Conservation (phyloP, 2,329 filamentous ascomycete genomes). For the Aspergillus pseudonomiae region DNA sequence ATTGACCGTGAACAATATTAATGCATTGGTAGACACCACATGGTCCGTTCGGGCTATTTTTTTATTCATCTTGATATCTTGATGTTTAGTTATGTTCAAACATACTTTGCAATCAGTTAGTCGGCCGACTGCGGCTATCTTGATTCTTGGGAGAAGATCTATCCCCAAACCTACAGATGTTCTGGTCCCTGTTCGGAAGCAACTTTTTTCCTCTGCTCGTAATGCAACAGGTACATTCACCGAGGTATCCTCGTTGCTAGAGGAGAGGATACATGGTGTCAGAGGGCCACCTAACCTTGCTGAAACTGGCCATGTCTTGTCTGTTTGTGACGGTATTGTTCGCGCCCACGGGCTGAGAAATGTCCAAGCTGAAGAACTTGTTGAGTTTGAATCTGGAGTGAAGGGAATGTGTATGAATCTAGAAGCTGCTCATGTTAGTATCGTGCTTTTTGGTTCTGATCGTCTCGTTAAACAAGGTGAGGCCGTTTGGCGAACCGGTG, state of each 20-base stretch:
- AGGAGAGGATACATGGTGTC: slow-evolving; percentile 98
- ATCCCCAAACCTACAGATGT: too few relatives aligned
- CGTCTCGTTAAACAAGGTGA: slow-evolving; percentile 99
- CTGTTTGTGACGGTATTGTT: slow-evolving; percentile 99
- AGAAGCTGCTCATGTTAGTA: slow-evolving; percentile 99
- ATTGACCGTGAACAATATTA: background rate
- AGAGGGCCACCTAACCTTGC: slow-evolving; percentile 94
- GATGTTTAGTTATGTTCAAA: too few relatives aligned
- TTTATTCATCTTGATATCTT: too few relatives aligned
- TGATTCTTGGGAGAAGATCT: too few relatives aligned
- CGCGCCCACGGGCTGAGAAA: slow-evolving; percentile 99
- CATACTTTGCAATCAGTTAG: too few relatives aligned
- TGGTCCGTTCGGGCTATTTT: too few relatives aligned
- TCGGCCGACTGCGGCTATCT: too few relatives aligned
- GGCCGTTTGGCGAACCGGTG: slow-evolving; percentile 98
- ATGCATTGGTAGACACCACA: too few relatives aligned
- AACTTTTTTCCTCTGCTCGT: too few relatives aligned
- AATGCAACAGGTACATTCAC: slow-evolving; percentile 50
- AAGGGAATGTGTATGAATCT: slow-evolving; percentile 99
- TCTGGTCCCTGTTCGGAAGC: too few relatives aligned
- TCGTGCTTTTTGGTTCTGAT: slow-evolving; percentile 99
- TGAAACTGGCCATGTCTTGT: slow-evolving; percentile 98
- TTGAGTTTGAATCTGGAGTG: slow-evolving; percentile 99
- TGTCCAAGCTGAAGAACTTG: slow-evolving; percentile 99
- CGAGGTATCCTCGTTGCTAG: slow-evolving; percentile 98